These are phyloP conservation scores for Solanum sejunctum DNA, from an alignment of 257 asterid genomes.

Conservation along the genomic window DNA sequence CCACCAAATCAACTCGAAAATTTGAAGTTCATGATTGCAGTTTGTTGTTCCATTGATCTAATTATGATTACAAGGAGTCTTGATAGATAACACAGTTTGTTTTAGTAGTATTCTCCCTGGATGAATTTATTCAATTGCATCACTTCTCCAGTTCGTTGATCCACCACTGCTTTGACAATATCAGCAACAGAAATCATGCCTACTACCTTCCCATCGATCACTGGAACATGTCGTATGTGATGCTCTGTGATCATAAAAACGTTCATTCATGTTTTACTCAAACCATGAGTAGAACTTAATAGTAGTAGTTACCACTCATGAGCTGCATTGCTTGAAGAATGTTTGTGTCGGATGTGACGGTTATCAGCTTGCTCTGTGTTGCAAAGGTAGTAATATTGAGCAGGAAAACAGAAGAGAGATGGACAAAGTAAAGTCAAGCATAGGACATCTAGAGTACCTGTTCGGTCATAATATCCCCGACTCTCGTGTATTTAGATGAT, in stretches of 20 bases:
- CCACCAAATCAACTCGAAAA: neutral
- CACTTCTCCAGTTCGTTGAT: conserved; percentile 59
- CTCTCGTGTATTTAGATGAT: conserved; percentile 61
- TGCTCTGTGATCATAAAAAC: conserved; percentile 31
- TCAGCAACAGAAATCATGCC: conserved; percentile 70
- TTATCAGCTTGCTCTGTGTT: conserved; percentile 48
- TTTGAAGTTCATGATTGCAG: neutral
- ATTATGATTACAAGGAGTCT: too few species aligned
- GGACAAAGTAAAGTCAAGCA: neutral
- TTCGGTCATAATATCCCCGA: conserved; percentile 72
- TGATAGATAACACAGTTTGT: too few species aligned
- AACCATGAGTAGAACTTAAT: neutral
- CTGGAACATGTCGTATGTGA: conserved; percentile 66
- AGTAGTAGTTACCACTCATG: conserved; percentile 46
- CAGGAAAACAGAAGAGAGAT: neutral
- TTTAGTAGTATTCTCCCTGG: conserved; percentile 34
- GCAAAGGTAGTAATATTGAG: neutral
- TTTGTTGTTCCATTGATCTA: conserved; percentile 16
- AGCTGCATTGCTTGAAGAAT: conserved; percentile 74
- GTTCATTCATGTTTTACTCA: neutral
- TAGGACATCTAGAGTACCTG: conserved; percentile 19
- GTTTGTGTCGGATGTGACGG: conserved; percentile 62
- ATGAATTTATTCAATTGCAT: conserved; percentile 48
- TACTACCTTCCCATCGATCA: conserved; percentile 64
- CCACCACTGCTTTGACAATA: conserved; percentile 59